These are phyloP conservation scores for Fusarium annulatum DNA, from an alignment of 2,329 filamentous ascomycete species.

Conservation along the genomic window DNA sequence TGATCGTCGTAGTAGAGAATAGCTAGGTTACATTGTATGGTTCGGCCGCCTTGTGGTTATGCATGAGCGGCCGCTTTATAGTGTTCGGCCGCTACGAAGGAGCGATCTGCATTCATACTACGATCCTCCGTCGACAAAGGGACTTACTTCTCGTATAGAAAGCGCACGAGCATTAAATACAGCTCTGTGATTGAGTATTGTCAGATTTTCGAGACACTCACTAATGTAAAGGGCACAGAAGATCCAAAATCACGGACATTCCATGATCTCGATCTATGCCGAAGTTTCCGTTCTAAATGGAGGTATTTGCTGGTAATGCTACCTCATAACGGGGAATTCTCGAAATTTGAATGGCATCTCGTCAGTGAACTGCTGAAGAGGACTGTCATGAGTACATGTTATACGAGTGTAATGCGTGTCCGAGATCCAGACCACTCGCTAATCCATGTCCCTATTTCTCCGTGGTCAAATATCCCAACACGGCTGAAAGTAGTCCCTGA, in stretches of 20 bases:
- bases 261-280: not conserved
- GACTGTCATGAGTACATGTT: too few species aligned
- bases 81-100: not conserved
- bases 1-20: not conserved
- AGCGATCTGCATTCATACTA: not conserved
- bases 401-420: not conserved
- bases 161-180: fast-evolving
- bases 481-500: fast-evolving
- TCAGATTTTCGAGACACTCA: fast-evolving
- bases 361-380: too few species aligned
- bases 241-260: not conserved
- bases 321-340: too few species aligned
- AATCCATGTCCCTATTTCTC: not conserved
- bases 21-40: not conserved
- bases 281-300: fast-evolving
- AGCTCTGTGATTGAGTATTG: not conserved
- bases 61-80: not conserved
- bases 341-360: too few species aligned
- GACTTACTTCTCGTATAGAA: not conserved
- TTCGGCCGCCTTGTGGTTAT: not conserved
- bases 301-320: too few species aligned
- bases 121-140: fast-evolving
- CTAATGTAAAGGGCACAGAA: fast-evolving
- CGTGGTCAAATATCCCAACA: fast-evolving
- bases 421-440: not conserved